phyloP scores from a whole-genome alignment of 441 rosid species.

The Biscutella laevigata region DNA sequence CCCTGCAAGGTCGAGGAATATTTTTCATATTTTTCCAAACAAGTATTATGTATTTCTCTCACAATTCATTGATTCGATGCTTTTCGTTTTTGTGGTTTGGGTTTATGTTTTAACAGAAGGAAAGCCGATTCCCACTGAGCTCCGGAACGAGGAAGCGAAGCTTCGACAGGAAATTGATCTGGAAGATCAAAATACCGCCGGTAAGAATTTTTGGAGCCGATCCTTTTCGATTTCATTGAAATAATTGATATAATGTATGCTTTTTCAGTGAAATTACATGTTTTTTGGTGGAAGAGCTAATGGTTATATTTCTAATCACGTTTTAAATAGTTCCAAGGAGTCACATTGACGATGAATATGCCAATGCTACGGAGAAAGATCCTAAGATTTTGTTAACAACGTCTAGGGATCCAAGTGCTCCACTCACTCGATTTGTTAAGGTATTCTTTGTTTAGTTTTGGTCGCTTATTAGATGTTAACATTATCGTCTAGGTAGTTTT shows the following conservation, averaged over 20 bases:
- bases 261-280: not conserved
- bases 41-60: not conserved
- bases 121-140: constrained; percentile 84
- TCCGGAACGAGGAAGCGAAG: constrained; percentile 64
- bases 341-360: constrained; percentile 90
- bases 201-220: constrained; percentile 18
- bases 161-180: constrained; percentile 79
- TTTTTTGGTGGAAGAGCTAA: not conserved
- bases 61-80: not conserved
- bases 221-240: not conserved
- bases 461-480: not conserved
- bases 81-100: not conserved
- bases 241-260: not conserved
- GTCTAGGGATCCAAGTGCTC: constrained; percentile 82
- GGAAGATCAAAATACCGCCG: constrained; percentile 58
- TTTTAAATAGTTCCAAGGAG: constrained; percentile 51
- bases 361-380: constrained; percentile 53
- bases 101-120: constrained; percentile 39
- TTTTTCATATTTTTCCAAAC: not conserved
- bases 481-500: not conserved
- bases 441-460: constrained; percentile 19
- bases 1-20: constrained; percentile 34
- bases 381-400: constrained; percentile 84
- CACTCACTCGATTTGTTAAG: constrained; percentile 72
- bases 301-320: not conserved